Evolutionary conservation across 306 rosid species (phyloP), one percentile per base, ranked within the genome.

Genomic region (Cicer judaicum): DNA sequence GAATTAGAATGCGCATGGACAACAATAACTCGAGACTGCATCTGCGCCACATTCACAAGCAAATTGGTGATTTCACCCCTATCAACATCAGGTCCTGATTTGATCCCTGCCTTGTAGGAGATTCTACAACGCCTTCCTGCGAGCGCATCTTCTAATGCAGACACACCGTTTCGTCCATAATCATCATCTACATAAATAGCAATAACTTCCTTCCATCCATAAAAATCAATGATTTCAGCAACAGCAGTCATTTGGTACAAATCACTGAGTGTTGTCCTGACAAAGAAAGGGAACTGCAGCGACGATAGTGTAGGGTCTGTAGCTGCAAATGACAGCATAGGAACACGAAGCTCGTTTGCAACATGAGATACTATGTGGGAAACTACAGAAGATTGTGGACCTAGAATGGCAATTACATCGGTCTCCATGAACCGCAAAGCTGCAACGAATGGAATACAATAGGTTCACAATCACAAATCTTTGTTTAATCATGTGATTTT

Each of bases 321-420:
- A 55, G 99, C 98, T 0, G 86, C 88, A 85, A 95, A 95, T 64
- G 99, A 90, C 80, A 95, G 68, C 7, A 92, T 64, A 73, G 97
- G 99, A 69, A 92, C 96, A 68, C 81, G 82, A 64, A 95, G 96
- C 76, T 92, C 99, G 75, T 84, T 88, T n/a, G 96, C 96, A 39
- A 95, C 85, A 71, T 95, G 93, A 66, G 96, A 89, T 74, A 89
- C 77, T 73, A 89, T 84, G 83, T 92, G 99, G 2, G 98, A 94
- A 81, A 89, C 93, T 5, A 88, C 97, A 63, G 99, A 95, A 65
- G 99, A 92, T 79, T 95, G 99, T 2, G 99, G 99, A 7, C 99
- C 98, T 56, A 95, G 78, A 69, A 92, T 85, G 72, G 97, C 98
- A 6, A 90, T 49, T 2, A 75, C 86, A 78, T 89, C 90, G 50